phyloP scores from a whole-genome alignment of 192 early-diverging fungal genomes.

The Coemansia aciculifera region DNA sequence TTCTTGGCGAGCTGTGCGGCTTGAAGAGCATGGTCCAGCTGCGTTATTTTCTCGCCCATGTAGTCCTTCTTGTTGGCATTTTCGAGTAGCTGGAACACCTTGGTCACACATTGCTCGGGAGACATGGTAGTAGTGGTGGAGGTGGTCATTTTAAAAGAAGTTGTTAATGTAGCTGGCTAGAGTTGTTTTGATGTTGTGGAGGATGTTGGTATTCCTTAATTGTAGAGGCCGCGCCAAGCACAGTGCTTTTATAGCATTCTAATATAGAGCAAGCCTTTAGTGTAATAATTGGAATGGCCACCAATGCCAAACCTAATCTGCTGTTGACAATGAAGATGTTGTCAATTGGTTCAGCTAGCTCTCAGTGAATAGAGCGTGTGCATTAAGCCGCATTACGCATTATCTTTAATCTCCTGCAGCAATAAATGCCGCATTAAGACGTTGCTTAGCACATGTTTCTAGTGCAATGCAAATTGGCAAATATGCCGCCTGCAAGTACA shows the following conservation, averaged over 20 bases:
- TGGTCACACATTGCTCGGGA: slow-evolving; percentile 18
- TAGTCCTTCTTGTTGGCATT: slow-evolving; percentile 57
- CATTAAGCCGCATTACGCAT: neutral
- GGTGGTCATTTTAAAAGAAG: neutral
- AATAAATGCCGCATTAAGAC: neutral
- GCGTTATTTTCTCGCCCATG: slow-evolving; percentile 60
- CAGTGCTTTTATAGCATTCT: neutral
- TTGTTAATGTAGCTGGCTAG: neutral
- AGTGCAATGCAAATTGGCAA: neutral
- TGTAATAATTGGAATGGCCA: neutral
- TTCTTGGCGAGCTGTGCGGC: slow-evolving; percentile 53
- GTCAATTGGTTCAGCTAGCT: neutral
- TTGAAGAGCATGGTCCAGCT: slow-evolving; percentile 61
- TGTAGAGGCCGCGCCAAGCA: neutral
- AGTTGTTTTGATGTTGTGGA: neutral
- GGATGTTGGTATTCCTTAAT: neutral
- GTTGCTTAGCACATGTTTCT: neutral
- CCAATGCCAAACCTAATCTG: neutral
- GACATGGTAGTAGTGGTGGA: neutral
- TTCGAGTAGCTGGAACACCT: slow-evolving; percentile 54
- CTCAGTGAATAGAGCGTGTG: neutral
- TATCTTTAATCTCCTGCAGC: neutral
- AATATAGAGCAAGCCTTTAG: neutral
- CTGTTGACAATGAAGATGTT: neutral
- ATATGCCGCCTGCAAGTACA: neutral